These are phyloP conservation scores for Tuber magnatum DNA, from an alignment of 495 filamentous ascomycete species.

Conservation along the genomic window DNA sequence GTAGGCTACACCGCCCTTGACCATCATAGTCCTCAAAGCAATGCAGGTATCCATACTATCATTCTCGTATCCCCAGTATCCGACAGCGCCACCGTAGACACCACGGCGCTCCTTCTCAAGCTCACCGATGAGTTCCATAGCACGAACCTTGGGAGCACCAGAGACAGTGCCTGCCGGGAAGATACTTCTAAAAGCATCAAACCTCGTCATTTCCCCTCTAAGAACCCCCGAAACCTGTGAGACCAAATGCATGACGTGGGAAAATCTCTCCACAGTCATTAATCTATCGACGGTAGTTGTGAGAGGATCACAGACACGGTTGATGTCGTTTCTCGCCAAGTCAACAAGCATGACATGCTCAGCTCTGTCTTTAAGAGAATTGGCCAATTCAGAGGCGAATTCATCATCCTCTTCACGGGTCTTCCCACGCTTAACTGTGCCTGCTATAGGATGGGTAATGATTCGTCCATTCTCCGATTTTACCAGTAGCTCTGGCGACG, in stretches of 20 bases:
- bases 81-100: constrained; percentile 93
- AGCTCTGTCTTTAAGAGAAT: constrained; percentile 84
- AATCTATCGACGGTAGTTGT: constrained; percentile 82
- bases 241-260: constrained; percentile 92
- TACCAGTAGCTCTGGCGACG: constrained; percentile 85
- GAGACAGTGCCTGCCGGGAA: constrained; percentile 93
- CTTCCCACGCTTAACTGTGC: constrained; percentile 81
- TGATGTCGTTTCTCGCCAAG: constrained; percentile 90
- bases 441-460: constrained; percentile 94
- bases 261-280: constrained; percentile 94
- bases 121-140: constrained; percentile 95
- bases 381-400: constrained; percentile 69
- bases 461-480: constrained; percentile 81
- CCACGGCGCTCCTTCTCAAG: constrained; percentile 88
- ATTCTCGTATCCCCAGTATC: constrained; percentile 75
- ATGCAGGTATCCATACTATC: constrained; percentile 99
- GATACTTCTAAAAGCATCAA: constrained; percentile 91
- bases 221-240: constrained; percentile 88
- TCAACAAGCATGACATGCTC: constrained; percentile 99
- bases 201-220: constrained; percentile 73
- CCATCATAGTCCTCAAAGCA: constrained; percentile 90
- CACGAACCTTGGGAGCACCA: constrained; percentile 89
- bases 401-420: constrained; percentile 69
- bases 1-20: constrained; percentile 85
- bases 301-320: constrained; percentile 85